phyloP scores from a whole-genome alignment of 2,329 filamentous ascomycete genomes.

The Aspergillus tamarii region DNA sequence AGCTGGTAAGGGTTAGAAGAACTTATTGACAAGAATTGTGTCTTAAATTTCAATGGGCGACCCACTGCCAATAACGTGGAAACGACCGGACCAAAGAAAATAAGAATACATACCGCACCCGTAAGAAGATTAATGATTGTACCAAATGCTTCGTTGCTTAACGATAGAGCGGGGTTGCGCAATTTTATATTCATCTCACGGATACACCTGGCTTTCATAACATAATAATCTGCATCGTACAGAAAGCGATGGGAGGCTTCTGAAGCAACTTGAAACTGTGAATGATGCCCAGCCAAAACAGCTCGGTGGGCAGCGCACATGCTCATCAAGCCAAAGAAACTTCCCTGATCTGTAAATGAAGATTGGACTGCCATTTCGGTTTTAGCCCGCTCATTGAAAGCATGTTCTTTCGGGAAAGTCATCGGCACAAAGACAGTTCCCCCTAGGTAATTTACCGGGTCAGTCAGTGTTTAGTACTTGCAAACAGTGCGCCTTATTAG shows the following conservation, averaged over 20 bases:
- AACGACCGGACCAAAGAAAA: background rate
- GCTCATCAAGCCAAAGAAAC: slow-evolving; percentile 44
- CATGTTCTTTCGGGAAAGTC: slow-evolving; percentile 41
- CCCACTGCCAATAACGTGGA: background rate
- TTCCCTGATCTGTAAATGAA: slow-evolving; percentile 39
- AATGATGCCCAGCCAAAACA: slow-evolving; percentile 31
- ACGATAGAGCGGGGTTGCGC: slow-evolving; percentile 27
- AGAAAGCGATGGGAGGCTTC: slow-evolving; percentile 24
- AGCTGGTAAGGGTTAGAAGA: slow-evolving; percentile 29
- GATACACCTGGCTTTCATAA: slow-evolving; percentile 42
- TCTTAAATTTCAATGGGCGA: background rate
- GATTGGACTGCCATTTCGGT: slow-evolving; percentile 35
- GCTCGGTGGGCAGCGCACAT: slow-evolving; percentile 45
- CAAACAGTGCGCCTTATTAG: background rate
- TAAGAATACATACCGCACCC: slow-evolving; percentile 34
- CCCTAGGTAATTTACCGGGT: slow-evolving; percentile 18
- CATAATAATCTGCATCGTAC: slow-evolving; percentile 41
- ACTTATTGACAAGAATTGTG: background rate
- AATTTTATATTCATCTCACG: slow-evolving; percentile 38
- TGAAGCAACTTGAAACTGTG: slow-evolving; percentile 25
- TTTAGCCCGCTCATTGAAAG: slow-evolving; percentile 27
- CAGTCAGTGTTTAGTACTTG: background rate
- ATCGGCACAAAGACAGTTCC: slow-evolving; percentile 42
- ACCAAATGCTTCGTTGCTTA: slow-evolving; percentile 40
- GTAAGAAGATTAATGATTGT: slow-evolving; percentile 43